Percentiles rank a stretch among this genome's conserved stretches.
Conservation (phyloP, 805 yeast species). For the Yamadazyma olivae region DNA sequence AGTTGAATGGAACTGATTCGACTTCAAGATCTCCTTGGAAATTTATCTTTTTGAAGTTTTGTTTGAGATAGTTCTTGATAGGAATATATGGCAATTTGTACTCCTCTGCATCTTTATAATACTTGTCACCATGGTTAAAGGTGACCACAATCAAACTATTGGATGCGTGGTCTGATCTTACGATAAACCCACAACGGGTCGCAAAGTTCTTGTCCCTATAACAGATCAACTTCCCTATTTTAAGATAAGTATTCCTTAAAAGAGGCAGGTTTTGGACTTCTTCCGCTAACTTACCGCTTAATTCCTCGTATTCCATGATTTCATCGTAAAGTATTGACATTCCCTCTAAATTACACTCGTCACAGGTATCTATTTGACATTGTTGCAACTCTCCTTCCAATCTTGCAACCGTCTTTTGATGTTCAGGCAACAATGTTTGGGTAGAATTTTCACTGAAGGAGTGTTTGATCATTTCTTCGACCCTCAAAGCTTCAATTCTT, state of each 20-base stretch:
- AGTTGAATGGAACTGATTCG: slow-evolving; percentile 36
- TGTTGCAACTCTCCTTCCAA: slow-evolving; percentile 46
- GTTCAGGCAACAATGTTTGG: slow-evolving; percentile 83
- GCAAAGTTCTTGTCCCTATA: slow-evolving; percentile 48
- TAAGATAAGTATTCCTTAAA: slow-evolving; percentile 44
- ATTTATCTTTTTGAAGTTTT: slow-evolving; percentile 32
- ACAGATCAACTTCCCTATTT: slow-evolving; percentile 55
- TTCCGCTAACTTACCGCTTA: slow-evolving; percentile 44
- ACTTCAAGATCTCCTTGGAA: slow-evolving; percentile 32
- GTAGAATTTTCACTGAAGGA: slow-evolving; percentile 90
- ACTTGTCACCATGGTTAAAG: slow-evolving; percentile 41
- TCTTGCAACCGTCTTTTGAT: slow-evolving; percentile 60
- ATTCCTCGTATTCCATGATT: slow-evolving; percentile 43
- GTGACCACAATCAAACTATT: slow-evolving; percentile 37
- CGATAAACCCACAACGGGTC: slow-evolving; percentile 52
- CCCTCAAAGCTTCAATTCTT: slow-evolving; percentile 89
- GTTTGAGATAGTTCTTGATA: slow-evolving; percentile 25
- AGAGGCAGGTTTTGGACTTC: slow-evolving; percentile 47
- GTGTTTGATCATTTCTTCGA: slow-evolving; percentile 97
- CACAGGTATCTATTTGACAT: slow-evolving; percentile 34
- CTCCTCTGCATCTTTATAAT: slow-evolving; percentile 19
- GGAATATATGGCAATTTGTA: slow-evolving; percentile 38
- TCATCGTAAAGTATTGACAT: slow-evolving; percentile 44
- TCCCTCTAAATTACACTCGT: slow-evolving; percentile 35
- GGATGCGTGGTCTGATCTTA: slow-evolving; percentile 37